These are phyloP conservation scores for Echria macrotheca DNA, from an alignment of 495 filamentous ascomycete species.

Conservation along the genomic window DNA sequence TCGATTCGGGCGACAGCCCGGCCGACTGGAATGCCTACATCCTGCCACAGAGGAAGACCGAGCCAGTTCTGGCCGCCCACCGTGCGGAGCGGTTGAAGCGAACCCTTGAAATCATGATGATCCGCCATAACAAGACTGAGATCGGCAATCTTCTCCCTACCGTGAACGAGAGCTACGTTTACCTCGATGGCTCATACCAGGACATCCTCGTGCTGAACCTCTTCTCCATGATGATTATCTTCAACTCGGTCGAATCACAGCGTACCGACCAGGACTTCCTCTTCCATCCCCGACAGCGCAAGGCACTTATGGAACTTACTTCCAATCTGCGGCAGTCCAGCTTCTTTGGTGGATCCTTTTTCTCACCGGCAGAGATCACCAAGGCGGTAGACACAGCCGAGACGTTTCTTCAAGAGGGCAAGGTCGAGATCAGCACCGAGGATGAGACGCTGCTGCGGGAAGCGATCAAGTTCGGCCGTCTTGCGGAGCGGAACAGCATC, in stretches of 20 bases:
- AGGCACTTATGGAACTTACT: slow-evolving; percentile 58
- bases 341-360: slow-evolving; percentile 81
- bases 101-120: slow-evolving; percentile 69
- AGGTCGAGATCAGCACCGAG: slow-evolving; percentile 44
- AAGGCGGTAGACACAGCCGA: slow-evolving; percentile 57
- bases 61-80: slow-evolving; percentile 39
- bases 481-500: slow-evolving; percentile 50
- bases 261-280: slow-evolving; percentile 80
- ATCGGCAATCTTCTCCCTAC: slow-evolving; percentile 61
- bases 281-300: slow-evolving; percentile 68
- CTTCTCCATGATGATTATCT: slow-evolving; percentile 72
- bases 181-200: slow-evolving; percentile 74
- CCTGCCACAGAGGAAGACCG: slow-evolving; percentile 54
- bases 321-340: slow-evolving; percentile 79
- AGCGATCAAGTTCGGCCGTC: slow-evolving; percentile 58
- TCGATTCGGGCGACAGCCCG: slow-evolving; percentile 31
- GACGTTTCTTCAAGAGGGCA: slow-evolving; percentile 54
- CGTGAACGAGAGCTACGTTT: slow-evolving; percentile 63
- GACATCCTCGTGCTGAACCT: slow-evolving; percentile 80
- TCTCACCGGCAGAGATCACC: slow-evolving; percentile 54
- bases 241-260: slow-evolving; percentile 88
- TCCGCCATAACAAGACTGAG: slow-evolving; percentile 71
- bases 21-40: slow-evolving; percentile 72
- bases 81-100: slow-evolving; percentile 60
- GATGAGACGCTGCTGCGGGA: slow-evolving; percentile 57